Evolutionary conservation across 306 rosid species (phyloP).

Genomic region (Mimosa bimucronata): DNA sequence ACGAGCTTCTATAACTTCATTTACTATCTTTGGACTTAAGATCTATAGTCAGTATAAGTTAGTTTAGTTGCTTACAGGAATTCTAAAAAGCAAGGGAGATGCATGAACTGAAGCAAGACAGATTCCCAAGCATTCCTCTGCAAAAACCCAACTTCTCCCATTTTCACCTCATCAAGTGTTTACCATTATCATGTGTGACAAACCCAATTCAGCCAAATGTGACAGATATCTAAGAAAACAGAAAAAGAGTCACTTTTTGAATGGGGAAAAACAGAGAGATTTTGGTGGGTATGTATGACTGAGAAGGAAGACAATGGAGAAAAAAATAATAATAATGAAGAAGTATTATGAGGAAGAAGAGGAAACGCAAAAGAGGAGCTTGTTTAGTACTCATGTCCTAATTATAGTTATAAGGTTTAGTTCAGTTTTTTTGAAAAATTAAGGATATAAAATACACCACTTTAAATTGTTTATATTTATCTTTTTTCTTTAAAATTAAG

Average conservation of each 20-base stretch:
- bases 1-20: not conserved
- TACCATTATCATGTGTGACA: not conserved
- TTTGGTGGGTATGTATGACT: not conserved
- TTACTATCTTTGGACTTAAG: not conserved
- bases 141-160: conserved; percentile 20
- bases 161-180: conserved; percentile 1
- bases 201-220: conserved; percentile 1
- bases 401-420: no score
- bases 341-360: conserved; percentile 31
- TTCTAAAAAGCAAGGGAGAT: conserved; percentile 14
- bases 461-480: no score
- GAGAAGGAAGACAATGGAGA: conserved; percentile 13
- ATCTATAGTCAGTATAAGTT: not conserved
- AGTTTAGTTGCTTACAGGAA: conserved; percentile 33
- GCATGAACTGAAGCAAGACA: conserved; percentile 29
- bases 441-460: no score
- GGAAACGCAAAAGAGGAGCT: conserved; percentile 46
- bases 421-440: no score
- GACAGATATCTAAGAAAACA: conserved; percentile 13
- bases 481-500: no score
- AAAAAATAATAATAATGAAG: no score
- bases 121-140: conserved; percentile 42
- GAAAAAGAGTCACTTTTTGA: conserved; percentile 17
- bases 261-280: conserved; percentile 21
- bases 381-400: no score